Evolutionary conservation across 306 rosid genomes (phyloP), one percentile per base, ranked within the genome.

Genomic region (Canavalia ensiformis): DNA sequence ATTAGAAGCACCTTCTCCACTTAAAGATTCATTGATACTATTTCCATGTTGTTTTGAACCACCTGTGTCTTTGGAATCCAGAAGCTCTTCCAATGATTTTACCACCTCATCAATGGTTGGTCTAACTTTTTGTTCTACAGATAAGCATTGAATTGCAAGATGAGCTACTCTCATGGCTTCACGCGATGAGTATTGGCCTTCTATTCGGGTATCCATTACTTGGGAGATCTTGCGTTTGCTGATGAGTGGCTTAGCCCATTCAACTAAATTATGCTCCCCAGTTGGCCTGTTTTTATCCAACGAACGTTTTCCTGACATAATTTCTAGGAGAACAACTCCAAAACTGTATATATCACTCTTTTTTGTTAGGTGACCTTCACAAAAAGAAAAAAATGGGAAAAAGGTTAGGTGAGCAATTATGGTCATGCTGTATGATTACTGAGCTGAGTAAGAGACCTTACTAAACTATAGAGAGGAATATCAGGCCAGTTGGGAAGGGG

Each of bases 321-420:
- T 82, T 86, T 95, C 98, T 0, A 93, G 90, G 33, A 95, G 85
- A 65, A 93, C 99, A 5, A 95, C 98, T 37, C 99, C 99, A 7
- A 93, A 95, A 76, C 98, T 91, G 83, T 95, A 95, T 42, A 95
- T 87, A 7, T 95, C 99, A 44, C 98, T 95, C 92, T 78, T 93
- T 45, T 90, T 85, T 2, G 94, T 95, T 56, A 95, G 87, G 86
- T 95, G 97, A 75, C 99, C 99, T 95, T 83, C 88, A 89, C 2
- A 88, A 57, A 1, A 49, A 62, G 52, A 11, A 67, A 7, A 72
- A 70, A 5, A 18, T 18, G 54, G 66, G 73, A 80, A 80, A 29
- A n/a, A 7, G 59, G 55, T 89, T 69, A 90, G 74, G 65, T 80
- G 45, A 65, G 64, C 45, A 13, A 47, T 9, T 47, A 6, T 35